Conservation (phyloP, 768 basidiomycete genomes). For the Floccularia luteovirens region DNA sequence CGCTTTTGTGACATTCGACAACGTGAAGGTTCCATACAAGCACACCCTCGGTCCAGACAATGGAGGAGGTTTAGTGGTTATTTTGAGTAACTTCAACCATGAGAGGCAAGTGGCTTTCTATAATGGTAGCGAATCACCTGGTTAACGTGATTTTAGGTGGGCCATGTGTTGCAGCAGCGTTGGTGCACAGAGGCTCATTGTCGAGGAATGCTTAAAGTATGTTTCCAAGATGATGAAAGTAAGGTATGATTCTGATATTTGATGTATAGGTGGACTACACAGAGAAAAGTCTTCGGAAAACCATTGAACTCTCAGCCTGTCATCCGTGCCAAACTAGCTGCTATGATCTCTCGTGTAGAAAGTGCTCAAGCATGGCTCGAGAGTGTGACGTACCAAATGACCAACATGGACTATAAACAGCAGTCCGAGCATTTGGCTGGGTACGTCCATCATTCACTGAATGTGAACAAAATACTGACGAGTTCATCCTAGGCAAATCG, state of each 20-base stretch:
- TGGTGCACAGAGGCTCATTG: constrained; percentile 48
- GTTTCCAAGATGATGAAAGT: too few species aligned
- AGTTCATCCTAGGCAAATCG: constrained; percentile 49
- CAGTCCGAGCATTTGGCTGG: constrained; percentile 71
- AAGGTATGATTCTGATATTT: too few species aligned
- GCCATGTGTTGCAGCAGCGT: constrained; percentile 55
- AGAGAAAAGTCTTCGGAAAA: constrained; percentile 77
- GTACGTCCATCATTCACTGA: constrained; percentile 24
- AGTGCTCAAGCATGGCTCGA: constrained; percentile 83
- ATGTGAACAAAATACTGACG: constrained; percentile 1
- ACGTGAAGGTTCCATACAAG: constrained; percentile 80
- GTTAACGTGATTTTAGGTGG: constrained; percentile 30
- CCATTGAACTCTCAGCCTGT: constrained; percentile 62
- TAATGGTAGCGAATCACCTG: not conserved
- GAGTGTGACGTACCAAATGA: constrained; percentile 84
- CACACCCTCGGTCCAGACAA: constrained; percentile 61
- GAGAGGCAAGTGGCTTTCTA: constrained; percentile 57
- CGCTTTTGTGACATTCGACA: constrained; percentile 73
- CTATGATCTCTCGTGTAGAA: constrained; percentile 78
- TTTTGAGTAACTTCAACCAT: constrained; percentile 78
- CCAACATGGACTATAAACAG: constrained; percentile 74
- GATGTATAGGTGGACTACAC: constrained; percentile 62
- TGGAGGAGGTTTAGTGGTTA: constrained; percentile 32
- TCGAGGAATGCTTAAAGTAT: constrained; percentile 72
- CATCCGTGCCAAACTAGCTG: constrained; percentile 68